These are phyloP conservation scores for Tetracladium maxilliforme DNA, from an alignment of 2,329 filamentous ascomycete genomes.

Conservation along the genomic window DNA sequence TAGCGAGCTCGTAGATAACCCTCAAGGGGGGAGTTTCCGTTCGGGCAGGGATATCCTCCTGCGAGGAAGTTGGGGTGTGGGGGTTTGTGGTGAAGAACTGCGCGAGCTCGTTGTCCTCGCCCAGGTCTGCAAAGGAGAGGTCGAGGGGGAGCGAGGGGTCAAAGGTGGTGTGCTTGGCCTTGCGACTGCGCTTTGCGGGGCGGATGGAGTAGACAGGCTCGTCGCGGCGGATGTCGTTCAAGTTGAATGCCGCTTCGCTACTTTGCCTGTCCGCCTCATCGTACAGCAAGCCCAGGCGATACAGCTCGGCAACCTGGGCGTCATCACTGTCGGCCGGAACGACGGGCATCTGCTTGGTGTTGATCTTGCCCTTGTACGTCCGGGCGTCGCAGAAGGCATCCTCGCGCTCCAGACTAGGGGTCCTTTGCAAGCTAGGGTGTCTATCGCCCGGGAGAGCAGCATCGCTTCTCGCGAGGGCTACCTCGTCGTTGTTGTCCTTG, in stretches of 20 bases:
- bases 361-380: conserved; percentile 15
- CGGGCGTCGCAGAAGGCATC: conserved; percentile 28
- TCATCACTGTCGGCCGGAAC: conserved; percentile 13
- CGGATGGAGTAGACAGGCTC: conserved; percentile 23
- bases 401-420: conserved; percentile 28
- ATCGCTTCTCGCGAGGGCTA: conserved; percentile 18
- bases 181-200: conserved; percentile 15
- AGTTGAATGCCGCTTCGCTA: conserved; percentile 19
- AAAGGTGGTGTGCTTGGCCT: conserved; percentile 1
- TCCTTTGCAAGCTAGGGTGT: conserved; percentile 17
- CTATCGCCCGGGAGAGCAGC: conserved; percentile 21
- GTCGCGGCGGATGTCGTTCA: conserved; percentile 22
- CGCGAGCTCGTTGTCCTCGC: conserved; percentile 22
- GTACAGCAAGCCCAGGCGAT: conserved; percentile 28
- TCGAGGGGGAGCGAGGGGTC: conserved; percentile 17
- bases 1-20: too few species aligned
- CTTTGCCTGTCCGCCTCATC: conserved; percentile 22
- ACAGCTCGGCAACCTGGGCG: conserved; percentile 23
- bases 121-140: conserved; percentile 26
- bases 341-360: conserved; percentile 7
- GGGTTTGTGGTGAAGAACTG: conserved; percentile 16
- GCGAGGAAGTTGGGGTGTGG: too few species aligned
- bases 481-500: conserved; percentile 17
- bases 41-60: too few species aligned
- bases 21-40: too few species aligned